A percentile compares a stretch with the other conserved stretches of the same genome.
phyloP scores from a whole-genome alignment of 1,139 yeast species.

The Yamadazyma triangularis region DNA sequence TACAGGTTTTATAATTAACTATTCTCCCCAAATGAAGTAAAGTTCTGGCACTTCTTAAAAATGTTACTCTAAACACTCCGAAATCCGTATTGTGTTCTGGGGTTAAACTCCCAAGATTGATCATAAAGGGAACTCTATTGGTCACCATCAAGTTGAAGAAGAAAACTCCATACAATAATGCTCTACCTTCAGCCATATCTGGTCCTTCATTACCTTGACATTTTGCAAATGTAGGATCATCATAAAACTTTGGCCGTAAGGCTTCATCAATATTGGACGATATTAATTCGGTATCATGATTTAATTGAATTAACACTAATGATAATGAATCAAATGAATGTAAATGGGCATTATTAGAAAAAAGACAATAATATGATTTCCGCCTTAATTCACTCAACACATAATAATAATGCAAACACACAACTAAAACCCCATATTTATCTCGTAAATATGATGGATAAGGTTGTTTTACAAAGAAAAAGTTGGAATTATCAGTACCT shows the following conservation, averaged over 20 bases:
- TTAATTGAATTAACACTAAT: slow-evolving; percentile 16
- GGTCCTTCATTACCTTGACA: slow-evolving; percentile 1
- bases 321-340: slow-evolving; percentile 15
- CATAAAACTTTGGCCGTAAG: slow-evolving; percentile 22
- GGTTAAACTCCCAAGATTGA: slow-evolving; percentile 13
- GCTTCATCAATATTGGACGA: slow-evolving; percentile 10
- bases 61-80: slow-evolving; percentile 19
- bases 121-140: slow-evolving; percentile 30
- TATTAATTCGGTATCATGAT: slow-evolving; percentile 17
- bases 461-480: neutral
- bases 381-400: slow-evolving; percentile 22
- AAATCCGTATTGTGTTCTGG: slow-evolving; percentile 11
- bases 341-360: slow-evolving; percentile 20
- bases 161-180: slow-evolving; percentile 20
- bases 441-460: neutral
- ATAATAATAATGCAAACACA: slow-evolving; percentile 9
- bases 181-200: slow-evolving; percentile 6
- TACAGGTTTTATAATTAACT: slow-evolving; percentile 14
- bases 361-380: slow-evolving; percentile 25
- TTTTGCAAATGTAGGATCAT: slow-evolving; percentile 21
- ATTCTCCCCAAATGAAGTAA: slow-evolving; percentile 24
- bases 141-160: slow-evolving; percentile 33
- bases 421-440: slow-evolving; percentile 2
- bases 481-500: neutral
- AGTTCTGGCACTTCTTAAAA: slow-evolving; percentile 37